Evolutionary conservation across 495 filamentous ascomycete genomes (phyloP), one percentile per base, ranked within the genome.

Genomic region (Pseudevernia furfuracea): DNA sequence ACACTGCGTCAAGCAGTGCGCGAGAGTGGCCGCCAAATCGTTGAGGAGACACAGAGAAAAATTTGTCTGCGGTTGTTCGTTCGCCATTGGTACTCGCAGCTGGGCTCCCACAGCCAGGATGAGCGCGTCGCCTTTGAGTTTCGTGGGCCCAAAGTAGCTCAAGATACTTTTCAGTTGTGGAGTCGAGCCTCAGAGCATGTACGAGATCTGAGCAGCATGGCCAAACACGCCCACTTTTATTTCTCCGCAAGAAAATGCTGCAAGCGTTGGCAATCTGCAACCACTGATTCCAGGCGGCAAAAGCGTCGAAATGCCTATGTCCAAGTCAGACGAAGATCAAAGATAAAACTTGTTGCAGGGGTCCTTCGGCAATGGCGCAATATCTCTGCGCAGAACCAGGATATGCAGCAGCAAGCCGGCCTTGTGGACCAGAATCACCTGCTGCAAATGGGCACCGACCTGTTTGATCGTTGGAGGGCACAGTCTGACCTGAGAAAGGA

Each of bases 281-380:
- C 78, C 10, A 66, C 78, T 38, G 74, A 80, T 53, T 77, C 81
- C 11, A 75, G 79, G 37, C 80, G 82, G 62, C 76, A 79, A 61
- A 83, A 82, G 53, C 79, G 84, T 12, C 81, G 83, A 57, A 79
- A 83, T 30, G 80, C 84, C 12, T 89, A 90, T 74, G 76, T 78
- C 0, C 78, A 79, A 53, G 72, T 87, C 30, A 76, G 87, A 53
- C 75, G 85, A 48, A 79, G 72, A 57, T 68, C 76, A 30, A 90
- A 89, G 70, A 79, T 86, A 59, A 82, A 78, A 14, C 73, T 88
- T 48, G 85, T 74, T 41, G 76, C 76, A 17, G 73, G 75, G 48
- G 62, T 79, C 28, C 69, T 82, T 32, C 71, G 70, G 59, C 71
- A 72, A 39, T 84, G 81, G 82, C 77, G 78, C 37, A 71, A 69